Base-by-base conservation (phyloP, 1,139 yeast genomes). In the Ashbya aceris region DNA sequence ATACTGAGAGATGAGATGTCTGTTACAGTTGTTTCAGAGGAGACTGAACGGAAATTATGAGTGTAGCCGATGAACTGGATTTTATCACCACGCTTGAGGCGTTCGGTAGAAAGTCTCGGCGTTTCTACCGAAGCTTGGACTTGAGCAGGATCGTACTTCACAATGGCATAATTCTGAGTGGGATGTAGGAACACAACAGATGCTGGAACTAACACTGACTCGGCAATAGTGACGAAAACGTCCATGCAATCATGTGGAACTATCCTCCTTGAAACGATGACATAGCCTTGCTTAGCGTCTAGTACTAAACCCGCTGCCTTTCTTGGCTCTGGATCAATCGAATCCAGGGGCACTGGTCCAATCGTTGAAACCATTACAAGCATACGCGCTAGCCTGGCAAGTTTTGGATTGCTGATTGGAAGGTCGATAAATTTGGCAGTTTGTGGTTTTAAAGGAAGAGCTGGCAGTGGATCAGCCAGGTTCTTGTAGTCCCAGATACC, bases 231-330 rank as follows among this genome's bases (percentile, higher is more conserved):
- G 26, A 89, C 72, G 41, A 77, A 71, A 17, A 86, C 72, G 60
- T 87, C 95, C 53, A 86, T 71, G 62, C 89, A 71, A 53, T 84
- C 95, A 63, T 86, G 94, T 3, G 96, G 95, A 12, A 87, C 85
- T 44, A 76, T 71, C 46, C 79, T 71, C 50, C 96, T 71, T 1
- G 95, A 82, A 2, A 83, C 87, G 38, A 87, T 66, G 4, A 85
- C 87, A 49, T 77, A 80, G 1, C 96, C 97, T 49, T 76, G 74
- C 40, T 68, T 74, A 7, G 95, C 81, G 61, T 87, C 95, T 35
- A 89, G 70, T 1, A 87, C 79, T 27, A 87, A 74, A 43, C 96
- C 96, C 50, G 85, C 76, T 10, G 84, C 80, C 41, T 74, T 72
- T 43, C 76, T 73, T 43, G 76, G 73, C 40, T 76, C 71, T 33